phyloP scores from a whole-genome alignment of 108 stramenopile genomes.

The Aurantiochytrium sp. region DNA sequence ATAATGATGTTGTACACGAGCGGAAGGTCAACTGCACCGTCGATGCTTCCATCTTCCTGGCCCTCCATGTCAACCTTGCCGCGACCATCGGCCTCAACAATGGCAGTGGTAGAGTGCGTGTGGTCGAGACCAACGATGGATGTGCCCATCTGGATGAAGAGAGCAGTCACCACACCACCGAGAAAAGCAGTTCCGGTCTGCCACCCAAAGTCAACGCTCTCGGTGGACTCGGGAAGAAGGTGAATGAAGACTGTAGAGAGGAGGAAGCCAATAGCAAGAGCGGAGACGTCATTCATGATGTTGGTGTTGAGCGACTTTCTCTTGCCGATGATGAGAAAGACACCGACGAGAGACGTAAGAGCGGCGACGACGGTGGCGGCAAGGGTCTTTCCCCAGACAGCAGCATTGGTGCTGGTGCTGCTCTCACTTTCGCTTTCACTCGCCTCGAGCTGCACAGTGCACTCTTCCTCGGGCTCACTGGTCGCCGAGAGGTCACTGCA shows the following conservation, averaged over 20 bases:
- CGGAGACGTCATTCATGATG: neutral
- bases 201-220: neutral
- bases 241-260: neutral
- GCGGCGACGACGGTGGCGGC: neutral
- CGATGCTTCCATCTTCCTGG: neutral
- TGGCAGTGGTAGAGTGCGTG: neutral
- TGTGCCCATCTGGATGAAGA: neutral
- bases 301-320: neutral
- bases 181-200: neutral
- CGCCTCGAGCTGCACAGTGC: neutral
- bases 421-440: too few species aligned
- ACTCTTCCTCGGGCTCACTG: neutral
- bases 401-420: neutral
- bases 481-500: neutral
- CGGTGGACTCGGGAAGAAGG: neutral
- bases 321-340: neutral
- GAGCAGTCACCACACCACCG: neutral
- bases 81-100: neutral
- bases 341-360: neutral
- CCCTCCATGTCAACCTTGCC: neutral
- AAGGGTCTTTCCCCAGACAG: neutral
- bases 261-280: neutral
- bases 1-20: neutral
- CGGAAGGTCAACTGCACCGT: neutral
- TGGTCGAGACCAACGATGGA: neutral